A percentile compares a stretch with the other conserved stretches of the same genome.
phyloP scores from a whole-genome alignment of 176 grass and related monocot genomes.

The Aegilops longissima region DNA sequence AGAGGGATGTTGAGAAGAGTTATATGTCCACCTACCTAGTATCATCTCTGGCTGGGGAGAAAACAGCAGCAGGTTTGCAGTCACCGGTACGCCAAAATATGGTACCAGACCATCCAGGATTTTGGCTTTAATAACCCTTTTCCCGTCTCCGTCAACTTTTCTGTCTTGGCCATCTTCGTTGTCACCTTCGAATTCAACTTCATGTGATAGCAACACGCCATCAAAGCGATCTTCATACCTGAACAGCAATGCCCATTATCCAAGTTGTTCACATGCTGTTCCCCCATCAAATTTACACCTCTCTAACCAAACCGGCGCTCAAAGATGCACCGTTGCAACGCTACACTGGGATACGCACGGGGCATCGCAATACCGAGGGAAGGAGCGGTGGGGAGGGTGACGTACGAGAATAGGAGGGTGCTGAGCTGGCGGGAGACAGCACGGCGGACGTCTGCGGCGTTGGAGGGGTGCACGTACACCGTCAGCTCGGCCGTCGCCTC shows the following conservation, averaged over 20 bases:
- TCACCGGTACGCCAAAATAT: constrained; percentile 52
- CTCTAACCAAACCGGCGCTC: background rate
- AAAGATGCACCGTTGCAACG: background rate
- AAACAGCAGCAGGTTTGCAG: constrained; percentile 64
- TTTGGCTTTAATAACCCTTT: constrained; percentile 30
- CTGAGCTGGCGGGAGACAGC: constrained; percentile 80
- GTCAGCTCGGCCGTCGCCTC: constrained; percentile 36
- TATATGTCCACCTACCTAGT: constrained; percentile 47
- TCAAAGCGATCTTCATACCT: constrained; percentile 87
- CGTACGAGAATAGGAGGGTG: constrained; percentile 77
- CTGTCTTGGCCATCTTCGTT: background rate
- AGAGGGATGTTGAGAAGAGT: background rate
- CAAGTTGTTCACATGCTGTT: background rate
- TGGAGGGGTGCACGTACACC: constrained; percentile 78
- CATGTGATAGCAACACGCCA: constrained; percentile 63
- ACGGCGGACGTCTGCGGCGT: constrained; percentile 27
- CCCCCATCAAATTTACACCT: background rate
- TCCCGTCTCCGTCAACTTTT: background rate
- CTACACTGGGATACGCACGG: background rate
- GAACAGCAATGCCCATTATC: background rate
- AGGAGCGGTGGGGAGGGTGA: background rate
- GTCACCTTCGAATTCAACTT: constrained; percentile 18
- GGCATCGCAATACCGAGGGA: background rate
- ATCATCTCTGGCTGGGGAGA: constrained; percentile 77
- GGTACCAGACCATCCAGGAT: constrained; percentile 70